A percentile compares a stretch with the other conserved stretches of the same genome.
phyloP scores from a whole-genome alignment of 1,284 basidiomycete genomes.

The Moesziomyces parantarcticus region DNA sequence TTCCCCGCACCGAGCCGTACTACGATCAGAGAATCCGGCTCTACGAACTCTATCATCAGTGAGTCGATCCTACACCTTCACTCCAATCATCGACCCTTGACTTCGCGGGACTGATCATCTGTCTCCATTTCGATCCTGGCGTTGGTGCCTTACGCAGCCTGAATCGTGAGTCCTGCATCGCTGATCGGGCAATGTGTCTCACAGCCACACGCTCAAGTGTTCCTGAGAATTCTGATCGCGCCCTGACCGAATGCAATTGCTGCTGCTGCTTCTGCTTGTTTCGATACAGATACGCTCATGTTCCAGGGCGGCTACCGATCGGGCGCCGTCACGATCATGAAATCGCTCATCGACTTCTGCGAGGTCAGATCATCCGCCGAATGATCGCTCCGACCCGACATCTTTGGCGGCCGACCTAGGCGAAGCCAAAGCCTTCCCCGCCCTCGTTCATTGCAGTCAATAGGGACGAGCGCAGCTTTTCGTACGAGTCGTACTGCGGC shows the following conservation, averaged over 20 bases:
- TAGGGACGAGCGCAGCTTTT: conserved; percentile 49
- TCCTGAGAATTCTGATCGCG: not conserved
- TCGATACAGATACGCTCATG: conserved; percentile 35
- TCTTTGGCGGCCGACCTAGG: conserved; percentile 14
- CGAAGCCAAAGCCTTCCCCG: conserved; percentile 67
- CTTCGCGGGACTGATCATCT: not conserved
- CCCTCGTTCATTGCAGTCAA: conserved; percentile 66
- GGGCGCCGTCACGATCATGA: conserved; percentile 44
- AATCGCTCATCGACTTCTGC: conserved; percentile 31
- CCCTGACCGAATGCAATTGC: not conserved
- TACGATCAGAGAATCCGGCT: conserved; percentile 32
- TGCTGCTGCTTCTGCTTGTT: not conserved
- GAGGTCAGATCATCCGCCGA: conserved; percentile 7
- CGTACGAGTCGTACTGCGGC: conserved; percentile 67
- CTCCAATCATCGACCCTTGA: not conserved
- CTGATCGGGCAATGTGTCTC: not conserved
- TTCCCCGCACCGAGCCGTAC: conserved; percentile 29
- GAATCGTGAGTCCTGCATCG: conserved; percentile 23
- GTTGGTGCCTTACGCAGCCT: conserved; percentile 8
- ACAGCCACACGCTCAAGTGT: not conserved
- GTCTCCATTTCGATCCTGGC: not conserved
- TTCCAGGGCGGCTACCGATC: conserved; percentile 39
- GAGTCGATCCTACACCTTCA: conserved; percentile 5
- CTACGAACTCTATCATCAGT: conserved; percentile 48
- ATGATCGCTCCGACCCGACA: not conserved